phyloP scores from a whole-genome alignment of 1,284 basidiomycete genomes.

The Coriolopsis trogii region DNA sequence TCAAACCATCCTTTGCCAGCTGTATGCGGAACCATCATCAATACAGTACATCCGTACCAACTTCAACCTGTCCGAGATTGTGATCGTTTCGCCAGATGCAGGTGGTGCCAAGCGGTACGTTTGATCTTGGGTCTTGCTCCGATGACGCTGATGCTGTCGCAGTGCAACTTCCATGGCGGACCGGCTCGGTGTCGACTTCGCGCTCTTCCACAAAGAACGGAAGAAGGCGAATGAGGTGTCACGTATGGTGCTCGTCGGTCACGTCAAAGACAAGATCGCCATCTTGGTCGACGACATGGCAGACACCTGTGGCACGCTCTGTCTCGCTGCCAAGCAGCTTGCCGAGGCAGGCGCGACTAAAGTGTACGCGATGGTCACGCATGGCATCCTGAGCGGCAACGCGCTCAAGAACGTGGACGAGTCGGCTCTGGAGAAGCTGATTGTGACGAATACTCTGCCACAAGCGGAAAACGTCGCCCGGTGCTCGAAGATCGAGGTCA shows the following conservation, averaged over 20 bases:
- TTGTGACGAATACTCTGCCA: constrained; percentile 98
- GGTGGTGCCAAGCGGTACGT: constrained; percentile 95
- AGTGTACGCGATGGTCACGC: constrained; percentile 95
- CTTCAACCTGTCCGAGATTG: constrained; percentile 86
- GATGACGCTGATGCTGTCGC: constrained; percentile 12
- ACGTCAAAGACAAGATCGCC: constrained; percentile 91
- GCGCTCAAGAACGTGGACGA: constrained; percentile 75
- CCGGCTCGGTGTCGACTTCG: constrained; percentile 96
- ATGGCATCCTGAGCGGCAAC: constrained; percentile 93
- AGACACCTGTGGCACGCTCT: constrained; percentile 98
- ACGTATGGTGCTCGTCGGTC: constrained; percentile 97
- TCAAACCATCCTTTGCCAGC: constrained; percentile 49
- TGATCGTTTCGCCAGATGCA: constrained; percentile 98
- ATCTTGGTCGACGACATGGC: constrained; percentile 99
- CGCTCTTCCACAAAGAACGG: constrained; percentile 99
- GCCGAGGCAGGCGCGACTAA: constrained; percentile 88
- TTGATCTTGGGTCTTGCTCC: not conserved
- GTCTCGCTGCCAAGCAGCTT: constrained; percentile 89
- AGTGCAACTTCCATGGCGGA: constrained; percentile 98
- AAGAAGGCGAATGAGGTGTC: constrained; percentile 99
- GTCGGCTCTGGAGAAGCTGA: constrained; percentile 90
- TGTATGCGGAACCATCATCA: constrained; percentile 97
- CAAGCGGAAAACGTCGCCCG: constrained; percentile 77
- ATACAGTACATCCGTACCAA: constrained; percentile 94
- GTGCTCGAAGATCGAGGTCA: constrained; percentile 92